phyloP scores from a whole-genome alignment of 352 stramenopile species.

The Phytophthora podocarpi region DNA sequence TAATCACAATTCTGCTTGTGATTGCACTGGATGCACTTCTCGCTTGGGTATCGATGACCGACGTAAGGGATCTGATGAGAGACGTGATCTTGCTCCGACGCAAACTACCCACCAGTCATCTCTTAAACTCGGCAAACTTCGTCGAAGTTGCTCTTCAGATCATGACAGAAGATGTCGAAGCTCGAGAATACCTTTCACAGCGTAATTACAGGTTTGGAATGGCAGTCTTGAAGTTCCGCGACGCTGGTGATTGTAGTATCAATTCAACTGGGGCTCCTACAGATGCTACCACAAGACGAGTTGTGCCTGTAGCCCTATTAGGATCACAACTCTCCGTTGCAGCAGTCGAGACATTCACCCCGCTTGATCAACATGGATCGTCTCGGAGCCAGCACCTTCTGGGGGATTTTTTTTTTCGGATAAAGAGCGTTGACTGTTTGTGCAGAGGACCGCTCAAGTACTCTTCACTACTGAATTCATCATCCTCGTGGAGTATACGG shows the following conservation, averaged over 20 bases:
- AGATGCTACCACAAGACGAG: neutral
- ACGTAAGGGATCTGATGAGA: conserved; percentile 13
- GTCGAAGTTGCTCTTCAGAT: conserved; percentile 16
- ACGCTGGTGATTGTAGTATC: neutral
- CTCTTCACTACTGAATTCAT: conserved; percentile 37
- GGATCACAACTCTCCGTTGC: neutral
- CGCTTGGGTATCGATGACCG: conserved; percentile 27
- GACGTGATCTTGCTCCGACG: conserved; percentile 1
- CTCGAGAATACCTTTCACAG: neutral
- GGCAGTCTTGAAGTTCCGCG: neutral
- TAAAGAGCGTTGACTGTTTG: conserved; percentile 8
- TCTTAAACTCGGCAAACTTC: conserved; percentile 4
- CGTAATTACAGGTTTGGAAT: conserved; percentile 3
- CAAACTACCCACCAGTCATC: conserved; percentile 3
- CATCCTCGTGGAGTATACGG: conserved; percentile 31
- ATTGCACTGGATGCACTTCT: conserved; percentile 34
- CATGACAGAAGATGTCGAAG: neutral
- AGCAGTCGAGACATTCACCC: conserved; percentile 1
- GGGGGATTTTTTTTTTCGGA: conserved; percentile 9
- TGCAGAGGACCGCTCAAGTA: conserved; percentile 20
- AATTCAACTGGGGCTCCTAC: neutral
- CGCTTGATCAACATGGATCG: neutral
- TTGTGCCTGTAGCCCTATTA: neutral
- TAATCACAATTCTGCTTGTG: conserved; percentile 23
- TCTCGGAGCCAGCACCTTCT: no score